Base-by-base conservation (phyloP, 2,329 filamentous ascomycete genomes). In the Phyllosticta capitalensis region DNA sequence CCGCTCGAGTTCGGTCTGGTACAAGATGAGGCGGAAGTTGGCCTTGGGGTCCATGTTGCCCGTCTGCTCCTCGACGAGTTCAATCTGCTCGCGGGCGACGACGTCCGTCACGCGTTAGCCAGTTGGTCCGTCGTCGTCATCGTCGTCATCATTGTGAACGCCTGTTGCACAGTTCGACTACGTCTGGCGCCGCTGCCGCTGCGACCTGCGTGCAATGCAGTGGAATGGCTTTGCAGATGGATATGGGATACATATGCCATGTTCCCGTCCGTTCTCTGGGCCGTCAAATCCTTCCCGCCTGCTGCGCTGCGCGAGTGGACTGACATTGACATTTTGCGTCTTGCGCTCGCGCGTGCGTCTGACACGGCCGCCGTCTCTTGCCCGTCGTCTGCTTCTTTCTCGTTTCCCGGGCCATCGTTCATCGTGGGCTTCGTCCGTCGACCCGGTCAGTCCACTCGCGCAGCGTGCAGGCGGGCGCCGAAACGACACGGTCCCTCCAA, bases 1-100 rank as follows among this genome's bases (percentile, higher is more conserved):
- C 52, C 94, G 82, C 72, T 96, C 92, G 58, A 99, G 83, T 76
- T 99, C 94, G 6, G 95, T 97, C 78, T 99, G 94, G 58, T 96
- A 86, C 63, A 99, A 88, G 54, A 96, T 96, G 68, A 97, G 85
- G 62, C 85, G 85, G 72, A 99, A 96, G 72, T 96, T 97, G 64
- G 89, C 87, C 73, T 89, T 91, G 53, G 92, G 88, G 68, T 95
- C 91, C 84, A 92, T 88, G 69, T 89, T 86, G 63, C 88, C 88
- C 12, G 88, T 92, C 80, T 92, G 72, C 63, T 78, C 72, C 67
- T 81, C 79, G 24, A 81, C 76, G 14, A 74, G 66, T 64, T 77
- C 74, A 65, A 78, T 77, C 75, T 81, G 73, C 52, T 17, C 20
- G 33, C 21, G n/a, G n/a, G n/a, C 22, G 51, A 5, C n/a, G 52